Evolutionary conservation across 805 yeast species (phyloP), one percentile per base, ranked within the genome.

Genomic region (Lachancea lanzarotensis): DNA sequence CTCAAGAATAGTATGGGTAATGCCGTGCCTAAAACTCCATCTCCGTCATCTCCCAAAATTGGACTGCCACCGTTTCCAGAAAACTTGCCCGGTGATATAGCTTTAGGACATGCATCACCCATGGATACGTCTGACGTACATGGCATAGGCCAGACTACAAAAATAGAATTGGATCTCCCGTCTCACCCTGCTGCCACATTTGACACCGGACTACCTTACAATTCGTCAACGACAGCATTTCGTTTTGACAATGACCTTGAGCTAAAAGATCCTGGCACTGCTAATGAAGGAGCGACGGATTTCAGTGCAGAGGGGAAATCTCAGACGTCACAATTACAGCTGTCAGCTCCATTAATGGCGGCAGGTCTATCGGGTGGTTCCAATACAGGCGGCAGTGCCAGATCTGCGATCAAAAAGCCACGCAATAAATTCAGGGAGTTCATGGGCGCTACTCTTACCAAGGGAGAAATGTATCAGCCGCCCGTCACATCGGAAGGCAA

Each of bases 391-490:
- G 15, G 25, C 19, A 31, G 22, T 27, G n/a, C 10, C 18, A 16
- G 38, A 26, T 3, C 15, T 15, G 13, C 43, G 20, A 32, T 32
- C 38, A 45, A 33, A 16, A 40, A 38, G 35, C 45, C 40, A 11
- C 40, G 31, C 15, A 34, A 30, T n/a, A 41, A 38, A 27, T 11
- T 25, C n/a, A 33, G 40, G 11, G 35, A 42, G 17, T 19, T 27
- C 22, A 31, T 15, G 19, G 46, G 42, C 2, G 37, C 45, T 15
- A 26, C 25, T 7, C 27, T 46, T 9, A 35, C 47, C 3, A 43
- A 41, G 32, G 50, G 50, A 11, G 40, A 47, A 31, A 16, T n/a
- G 12, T 47, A 43, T 34, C 43, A 37, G 15, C 45, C 46, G 8
- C 50, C 50, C 26, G 15, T 32, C 16, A 36, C 44, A 9, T 20